Evolutionary conservation across 371 early-diverging fungal species (phyloP).

Genomic region (Mortierella sp.): DNA sequence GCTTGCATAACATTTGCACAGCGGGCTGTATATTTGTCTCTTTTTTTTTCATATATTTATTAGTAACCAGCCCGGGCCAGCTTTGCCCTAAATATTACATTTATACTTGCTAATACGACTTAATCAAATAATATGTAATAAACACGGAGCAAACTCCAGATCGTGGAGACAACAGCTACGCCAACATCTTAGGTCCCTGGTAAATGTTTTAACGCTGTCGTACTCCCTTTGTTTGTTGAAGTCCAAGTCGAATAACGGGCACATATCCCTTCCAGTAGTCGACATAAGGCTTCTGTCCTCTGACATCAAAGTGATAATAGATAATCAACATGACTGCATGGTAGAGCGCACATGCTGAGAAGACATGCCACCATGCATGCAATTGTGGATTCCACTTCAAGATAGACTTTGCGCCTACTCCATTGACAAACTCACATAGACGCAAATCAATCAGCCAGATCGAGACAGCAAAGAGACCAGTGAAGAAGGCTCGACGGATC

Average conservation of each 20-base stretch:
- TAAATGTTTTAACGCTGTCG: background rate
- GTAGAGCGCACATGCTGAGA: constrained; percentile 54
- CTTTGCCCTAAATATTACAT: too few species aligned
- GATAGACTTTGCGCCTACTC: constrained; percentile 46
- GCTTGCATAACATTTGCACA: background rate
- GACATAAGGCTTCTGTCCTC: constrained; percentile 17
- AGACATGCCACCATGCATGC: constrained; percentile 70
- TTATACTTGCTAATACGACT: too few species aligned
- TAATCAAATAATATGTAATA: too few species aligned
- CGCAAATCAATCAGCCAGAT: constrained; percentile 64
- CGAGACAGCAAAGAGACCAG: constrained; percentile 53
- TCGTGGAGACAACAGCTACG: too few species aligned
- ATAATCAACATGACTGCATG: constrained; percentile 37
- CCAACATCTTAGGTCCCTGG: too few species aligned
- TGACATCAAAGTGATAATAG: constrained; percentile 33
- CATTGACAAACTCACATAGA: constrained; percentile 62
- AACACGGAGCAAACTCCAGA: too few species aligned
- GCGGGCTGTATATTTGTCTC: background rate
- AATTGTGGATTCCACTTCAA: constrained; percentile 64
- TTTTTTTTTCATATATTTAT: background rate
- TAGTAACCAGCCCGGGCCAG: background rate
- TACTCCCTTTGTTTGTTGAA: constrained; percentile 10
- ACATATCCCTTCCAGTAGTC: constrained; percentile 15
- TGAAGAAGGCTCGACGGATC: constrained; percentile 57
- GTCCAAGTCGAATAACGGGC: constrained; percentile 22